Base-by-base conservation (phyloP, 2,329 filamentous ascomycete genomes). In the Exophiala phaeomuriformis region DNA sequence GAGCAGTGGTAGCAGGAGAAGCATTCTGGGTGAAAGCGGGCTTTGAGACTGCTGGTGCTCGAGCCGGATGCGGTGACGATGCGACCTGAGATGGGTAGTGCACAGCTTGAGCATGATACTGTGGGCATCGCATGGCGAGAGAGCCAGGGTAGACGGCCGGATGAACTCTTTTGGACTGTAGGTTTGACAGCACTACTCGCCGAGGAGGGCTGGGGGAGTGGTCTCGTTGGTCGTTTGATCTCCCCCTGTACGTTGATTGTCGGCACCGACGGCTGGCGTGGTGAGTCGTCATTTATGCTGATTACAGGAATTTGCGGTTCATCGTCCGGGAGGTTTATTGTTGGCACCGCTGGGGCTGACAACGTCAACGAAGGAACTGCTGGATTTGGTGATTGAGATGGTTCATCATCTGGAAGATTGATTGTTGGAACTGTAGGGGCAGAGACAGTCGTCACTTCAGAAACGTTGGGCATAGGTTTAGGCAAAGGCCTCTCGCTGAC, bases 1-100 rank as follows among this genome's bases (percentile, higher is more conserved):
- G 85, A 83, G 68, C 93, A 98, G 56, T 87, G 80, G 68, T 88
- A 86, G 73, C 93, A 98, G 41, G 81, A 79, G 73, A 98, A 97
- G 71, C 93, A 98, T 60, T 90, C 82, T 0, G 93, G 90, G 64
- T 98, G 93, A 68, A 97, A 97, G 19, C 90, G 86, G 27, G 60
- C 63, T 56, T 61, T 63, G 36, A 59, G 49, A 29, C 45, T 48
- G 27, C 36, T 52, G 10, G 33, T 37, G 35, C 41, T 48, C 37
- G 80, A 77, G 29, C 89, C 89, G 1, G 83, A 84, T 4, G 95
- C 82, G 3, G 86, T 88, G 27, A 97, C 86, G 60, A 95, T 91
- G 53, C 91, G 87, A 2, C 93, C 93, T 53, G 93, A 83, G 61
- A 98, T 97, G 0, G 89, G 84, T 19, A 86, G 77, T 6, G 83